Conservation (phyloP, 345 rosid genomes). For the Salix exigua region DNA sequence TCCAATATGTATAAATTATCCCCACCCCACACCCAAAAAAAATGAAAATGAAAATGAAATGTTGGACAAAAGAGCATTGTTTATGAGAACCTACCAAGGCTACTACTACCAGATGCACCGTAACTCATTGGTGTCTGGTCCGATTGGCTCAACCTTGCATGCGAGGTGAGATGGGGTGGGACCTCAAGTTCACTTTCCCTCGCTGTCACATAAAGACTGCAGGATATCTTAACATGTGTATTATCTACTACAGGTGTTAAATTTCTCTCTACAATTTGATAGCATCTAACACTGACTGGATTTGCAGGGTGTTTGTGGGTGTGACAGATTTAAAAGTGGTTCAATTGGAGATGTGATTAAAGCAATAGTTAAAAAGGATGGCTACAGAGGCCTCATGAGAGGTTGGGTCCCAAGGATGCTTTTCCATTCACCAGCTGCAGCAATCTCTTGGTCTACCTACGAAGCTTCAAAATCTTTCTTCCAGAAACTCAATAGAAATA, state of each 20-base stretch:
- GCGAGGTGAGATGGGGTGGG: too few species aligned
- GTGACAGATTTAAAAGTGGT: constrained; percentile 72
- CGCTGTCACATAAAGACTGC: not conserved
- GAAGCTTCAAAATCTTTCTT: constrained; percentile 77
- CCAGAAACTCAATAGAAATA: constrained; percentile 44
- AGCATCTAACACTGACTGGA: not conserved
- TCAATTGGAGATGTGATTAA: constrained; percentile 66
- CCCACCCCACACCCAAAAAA: too few species aligned
- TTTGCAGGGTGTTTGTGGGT: constrained; percentile 92
- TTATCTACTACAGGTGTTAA: not conserved
- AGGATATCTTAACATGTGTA: not conserved
- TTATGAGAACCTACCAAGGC: not conserved
- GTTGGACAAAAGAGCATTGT: not conserved
- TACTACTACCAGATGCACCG: not conserved
- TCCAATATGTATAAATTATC: not conserved
- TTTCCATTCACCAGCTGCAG: constrained; percentile 99
- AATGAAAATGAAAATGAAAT: too few species aligned
- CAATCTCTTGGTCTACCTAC: constrained; percentile 94
- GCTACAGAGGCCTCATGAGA: constrained; percentile 77
- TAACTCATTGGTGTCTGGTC: not conserved
- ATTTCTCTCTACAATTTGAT: constrained; percentile 1
- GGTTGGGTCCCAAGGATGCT: constrained; percentile 99
- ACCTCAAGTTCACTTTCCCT: not conserved
- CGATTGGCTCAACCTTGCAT: not conserved
- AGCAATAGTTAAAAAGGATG: constrained; percentile 70